Percentiles rank a stretch among this genome's conserved stretches.
phyloP scores from a whole-genome alignment of 768 basidiomycete genomes.

The Suillus decipiens region DNA sequence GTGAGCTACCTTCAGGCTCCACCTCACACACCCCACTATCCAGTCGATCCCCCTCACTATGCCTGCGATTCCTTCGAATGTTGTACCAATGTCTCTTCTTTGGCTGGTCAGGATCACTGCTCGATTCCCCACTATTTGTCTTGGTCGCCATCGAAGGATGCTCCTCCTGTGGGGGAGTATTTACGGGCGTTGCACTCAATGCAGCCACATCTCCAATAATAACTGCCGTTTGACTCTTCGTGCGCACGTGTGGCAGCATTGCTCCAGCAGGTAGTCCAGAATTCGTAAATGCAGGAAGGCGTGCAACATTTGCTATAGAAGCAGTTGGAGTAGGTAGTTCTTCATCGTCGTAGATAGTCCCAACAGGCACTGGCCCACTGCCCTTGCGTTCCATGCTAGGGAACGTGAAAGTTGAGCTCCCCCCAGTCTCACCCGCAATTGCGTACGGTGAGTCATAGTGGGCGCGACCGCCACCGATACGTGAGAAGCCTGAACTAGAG shows the following conservation, averaged over 20 bases:
- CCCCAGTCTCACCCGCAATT: conserved; percentile 43
- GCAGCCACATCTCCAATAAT: conserved; percentile 60
- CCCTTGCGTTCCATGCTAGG: conserved; percentile 56
- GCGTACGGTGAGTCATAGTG: conserved; percentile 87
- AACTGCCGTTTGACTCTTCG: conserved; percentile 82
- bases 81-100: conserved; percentile 76
- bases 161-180: conserved; percentile 17
- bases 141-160: conserved; percentile 22
- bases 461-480: conserved; percentile 85
- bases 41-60: conserved; percentile 54
- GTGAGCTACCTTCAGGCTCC: conserved; percentile 32
- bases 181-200: conserved; percentile 22
- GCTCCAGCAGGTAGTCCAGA: conserved; percentile 57
- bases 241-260: conserved; percentile 70
- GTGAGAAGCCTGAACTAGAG: conserved; percentile 69
- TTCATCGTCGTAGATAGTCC: conserved; percentile 37
- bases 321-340: conserved; percentile 53
- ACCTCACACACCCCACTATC: conserved; percentile 24
- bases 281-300: conserved; percentile 36
- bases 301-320: conserved; percentile 48
- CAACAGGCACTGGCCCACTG: conserved; percentile 21
- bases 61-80: conserved; percentile 56
- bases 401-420: conserved; percentile 64
- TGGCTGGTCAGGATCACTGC: conserved; percentile 46
- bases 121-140: conserved; percentile 18